Conservation (phyloP, 164 flowering plant species). For the Dillenia suffruticosa region DNA sequence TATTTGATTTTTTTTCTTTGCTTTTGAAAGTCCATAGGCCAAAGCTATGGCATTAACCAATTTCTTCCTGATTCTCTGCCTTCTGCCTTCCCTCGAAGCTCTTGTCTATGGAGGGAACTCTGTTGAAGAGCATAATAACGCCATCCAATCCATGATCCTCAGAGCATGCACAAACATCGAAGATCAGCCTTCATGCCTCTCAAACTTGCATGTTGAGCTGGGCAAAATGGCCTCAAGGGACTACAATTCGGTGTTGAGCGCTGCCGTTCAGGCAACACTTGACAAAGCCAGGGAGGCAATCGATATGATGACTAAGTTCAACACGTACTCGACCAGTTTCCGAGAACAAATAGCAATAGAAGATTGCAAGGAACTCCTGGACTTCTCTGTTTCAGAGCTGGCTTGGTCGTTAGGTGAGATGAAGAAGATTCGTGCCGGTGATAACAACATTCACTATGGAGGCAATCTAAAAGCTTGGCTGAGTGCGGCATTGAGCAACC, state of each 20-base stretch:
- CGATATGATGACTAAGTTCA: slow-evolving; percentile 41
- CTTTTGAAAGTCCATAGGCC: too few relatives aligned
- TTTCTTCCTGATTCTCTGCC: slow-evolving; percentile 14
- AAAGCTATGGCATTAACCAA: slow-evolving; percentile 19
- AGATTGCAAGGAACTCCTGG: slow-evolving; percentile 85
- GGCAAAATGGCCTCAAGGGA: slow-evolving; percentile 4
- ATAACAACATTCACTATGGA: slow-evolving; percentile 17
- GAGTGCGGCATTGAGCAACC: slow-evolving; percentile 88
- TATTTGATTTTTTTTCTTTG: too few relatives aligned
- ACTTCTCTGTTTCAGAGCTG: slow-evolving; percentile 72
- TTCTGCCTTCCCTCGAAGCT: slow-evolving; percentile 20
- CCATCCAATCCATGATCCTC: slow-evolving; percentile 27
- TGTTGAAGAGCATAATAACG: slow-evolving; percentile 6
- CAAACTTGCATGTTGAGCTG: slow-evolving; percentile 26
- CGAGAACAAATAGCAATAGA: slow-evolving; percentile 73
- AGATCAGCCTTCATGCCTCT: slow-evolving; percentile 36
- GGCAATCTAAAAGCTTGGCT: slow-evolving; percentile 81
- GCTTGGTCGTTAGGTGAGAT: slow-evolving; percentile 67
- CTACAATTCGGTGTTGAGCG: slow-evolving; percentile 42
- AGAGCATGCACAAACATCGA: slow-evolving; percentile 40
- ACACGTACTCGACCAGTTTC: slow-evolving; percentile 40
- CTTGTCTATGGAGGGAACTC: slow-evolving; percentile 13
- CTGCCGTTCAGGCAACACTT: slow-evolving; percentile 51
- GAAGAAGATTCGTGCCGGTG: slow-evolving; percentile 46
- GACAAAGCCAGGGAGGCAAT: slow-evolving; percentile 46